Evolutionary conservation across 495 filamentous ascomycete species (phyloP), one percentile per base, ranked within the genome.

Genomic region (Aspergillus homomorphus): DNA sequence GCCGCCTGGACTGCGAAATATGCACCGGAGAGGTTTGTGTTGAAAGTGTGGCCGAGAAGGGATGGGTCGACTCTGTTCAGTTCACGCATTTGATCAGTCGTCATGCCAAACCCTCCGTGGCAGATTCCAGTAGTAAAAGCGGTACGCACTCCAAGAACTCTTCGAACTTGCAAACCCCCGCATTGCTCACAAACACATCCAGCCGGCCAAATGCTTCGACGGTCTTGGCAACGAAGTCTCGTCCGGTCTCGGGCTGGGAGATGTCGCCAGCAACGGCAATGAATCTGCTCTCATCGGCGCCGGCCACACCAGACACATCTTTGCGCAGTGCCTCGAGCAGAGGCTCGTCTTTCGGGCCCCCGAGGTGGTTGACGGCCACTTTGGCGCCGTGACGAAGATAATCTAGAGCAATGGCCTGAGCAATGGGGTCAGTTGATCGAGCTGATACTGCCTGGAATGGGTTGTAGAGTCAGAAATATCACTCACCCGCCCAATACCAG

Each of bases 1-100:
- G 91, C 91, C 0, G 90, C 89, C 75, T 95, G 91, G 12, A 87
- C 85, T 18, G 87, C 80, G 74, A 90, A 91, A 79, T 95, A 96
- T 7, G 91, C 87, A 28, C 92, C 92, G 63, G 87, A 84, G 58
- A 96, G 86, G 70, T 96, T 96, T 26, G 87, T 92, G 12, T 80
- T 73, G 20, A 95, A 75, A 0, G 87, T 91, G 41, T 77, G 74
- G 41, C 75, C 63, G 60, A 89, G 86, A 53, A 92, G 83, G 52
- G 84, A 77, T 3, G 76, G 78, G 19, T 80, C 69, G 28, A 90
- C 74, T 18, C 81, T 84, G 57, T 23, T 3, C 53, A 52, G 14
- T 49, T 48, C 33, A 38, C n/a, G n/a, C 15, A 24, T 46, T 52
- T 46, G 28, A 30, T 53, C 21, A 38, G 24, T 42, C 42, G 26